These are phyloP conservation scores for Eimeria praecox DNA, from an alignment of 169 alveolate species.

Conservation along the genomic window DNA sequence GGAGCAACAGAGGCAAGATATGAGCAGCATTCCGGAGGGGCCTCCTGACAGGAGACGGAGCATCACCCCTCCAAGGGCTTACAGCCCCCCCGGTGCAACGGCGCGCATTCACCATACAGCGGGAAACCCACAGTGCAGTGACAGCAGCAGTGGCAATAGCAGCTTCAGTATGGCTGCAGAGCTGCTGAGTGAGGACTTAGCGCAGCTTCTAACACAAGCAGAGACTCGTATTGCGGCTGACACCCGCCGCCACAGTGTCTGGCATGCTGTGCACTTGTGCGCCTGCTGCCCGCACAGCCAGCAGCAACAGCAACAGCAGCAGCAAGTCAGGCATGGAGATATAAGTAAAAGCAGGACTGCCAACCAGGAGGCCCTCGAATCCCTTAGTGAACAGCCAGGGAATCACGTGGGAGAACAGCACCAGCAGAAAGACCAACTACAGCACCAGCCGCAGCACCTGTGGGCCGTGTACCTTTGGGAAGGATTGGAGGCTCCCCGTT, in stretches of 20 bases:
- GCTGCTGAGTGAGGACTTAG: constrained; percentile 53
- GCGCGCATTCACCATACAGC: neutral
- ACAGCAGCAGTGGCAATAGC: neutral
- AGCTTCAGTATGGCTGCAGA: constrained; percentile 14
- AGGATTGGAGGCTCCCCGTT: constrained; percentile 65
- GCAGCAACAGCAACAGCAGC: constrained; percentile 47
- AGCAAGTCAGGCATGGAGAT: neutral
- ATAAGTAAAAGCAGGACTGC: neutral
- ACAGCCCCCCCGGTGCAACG: neutral
- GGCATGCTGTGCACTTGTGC: constrained; percentile 70
- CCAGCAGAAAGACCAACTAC: neutral
- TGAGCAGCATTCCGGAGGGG: constrained; percentile 31
- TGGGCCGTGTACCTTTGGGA: constrained; percentile 74
- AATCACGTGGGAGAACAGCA: neutral
- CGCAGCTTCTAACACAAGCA: constrained; percentile 57
- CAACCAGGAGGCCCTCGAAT: neutral
- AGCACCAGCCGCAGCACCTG: constrained; percentile 68
- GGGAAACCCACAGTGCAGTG: neutral
- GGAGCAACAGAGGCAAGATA: constrained; percentile 4
- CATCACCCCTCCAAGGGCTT: constrained; percentile 30
- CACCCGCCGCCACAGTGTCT: constrained; percentile 68
- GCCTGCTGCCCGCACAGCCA: constrained; percentile 18
- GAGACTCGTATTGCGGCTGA: constrained; percentile 29
- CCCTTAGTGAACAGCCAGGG: neutral
- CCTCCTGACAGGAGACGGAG: constrained; percentile 40